Conservation (phyloP, 2,329 filamentous ascomycete genomes). For the Botryosphaeria dothidea region DNA sequence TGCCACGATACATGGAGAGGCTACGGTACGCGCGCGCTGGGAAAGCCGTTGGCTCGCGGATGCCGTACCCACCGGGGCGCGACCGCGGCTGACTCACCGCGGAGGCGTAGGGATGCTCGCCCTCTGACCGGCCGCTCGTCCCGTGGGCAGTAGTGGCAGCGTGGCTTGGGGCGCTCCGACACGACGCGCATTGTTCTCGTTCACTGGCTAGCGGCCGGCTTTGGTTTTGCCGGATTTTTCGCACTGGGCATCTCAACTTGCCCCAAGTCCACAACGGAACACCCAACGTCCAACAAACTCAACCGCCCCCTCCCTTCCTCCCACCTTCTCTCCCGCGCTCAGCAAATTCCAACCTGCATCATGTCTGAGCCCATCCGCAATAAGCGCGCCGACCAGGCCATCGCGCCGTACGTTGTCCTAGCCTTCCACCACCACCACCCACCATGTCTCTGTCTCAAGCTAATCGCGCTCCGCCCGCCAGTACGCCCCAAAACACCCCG, state of each 20-base stretch:
- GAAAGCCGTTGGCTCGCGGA: conserved; percentile 5
- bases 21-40: neutral
- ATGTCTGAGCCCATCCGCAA: conserved; percentile 72
- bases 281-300: conserved; percentile 21
- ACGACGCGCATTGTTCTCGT: conserved; percentile 19
- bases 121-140: conserved; percentile 8
- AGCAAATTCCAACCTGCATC: conserved; percentile 30
- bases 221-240: conserved; percentile 6
- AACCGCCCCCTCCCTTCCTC: conserved; percentile 23
- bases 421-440: neutral
- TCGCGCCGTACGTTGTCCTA: conserved; percentile 61
- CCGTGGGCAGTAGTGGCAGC: neutral
- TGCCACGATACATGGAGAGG: conserved; percentile 6
- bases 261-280: conserved; percentile 29
- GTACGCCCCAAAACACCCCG: conserved; percentile 98
- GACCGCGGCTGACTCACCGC: conserved; percentile 7
- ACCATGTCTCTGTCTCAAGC: conserved; percentile 18
- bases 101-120: conserved; percentile 11
- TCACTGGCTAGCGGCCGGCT: conserved; percentile 10
- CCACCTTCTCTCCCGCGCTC: conserved; percentile 26
- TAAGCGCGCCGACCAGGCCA: conserved; percentile 62
- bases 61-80: neutral
- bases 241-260: conserved; percentile 29
- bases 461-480: conserved; percentile 44
- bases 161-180: conserved; percentile 9